Conservation (phyloP, 352 stramenopile genomes). For the Pythium vanterpoolii region DNA sequence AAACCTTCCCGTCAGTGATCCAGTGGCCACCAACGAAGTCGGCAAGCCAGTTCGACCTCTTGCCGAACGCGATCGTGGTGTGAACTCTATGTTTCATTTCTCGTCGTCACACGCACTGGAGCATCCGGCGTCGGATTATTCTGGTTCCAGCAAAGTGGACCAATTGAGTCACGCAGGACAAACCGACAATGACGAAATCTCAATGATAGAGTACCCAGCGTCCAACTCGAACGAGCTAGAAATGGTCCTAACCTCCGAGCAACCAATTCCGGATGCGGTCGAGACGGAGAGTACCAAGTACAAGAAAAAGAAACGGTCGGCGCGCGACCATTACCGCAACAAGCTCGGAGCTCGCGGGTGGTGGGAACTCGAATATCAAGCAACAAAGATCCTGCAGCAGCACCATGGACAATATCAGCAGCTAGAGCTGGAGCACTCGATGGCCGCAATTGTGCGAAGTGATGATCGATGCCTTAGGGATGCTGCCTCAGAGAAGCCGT, state of each 20-base stretch:
- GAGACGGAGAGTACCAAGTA: background rate
- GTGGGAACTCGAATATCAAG: slow-evolving; percentile 64
- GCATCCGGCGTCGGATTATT: background rate
- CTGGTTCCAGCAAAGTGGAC: background rate
- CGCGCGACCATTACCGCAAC: slow-evolving; percentile 26
- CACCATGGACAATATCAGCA: no score
- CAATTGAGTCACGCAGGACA: background rate
- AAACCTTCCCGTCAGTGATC: background rate
- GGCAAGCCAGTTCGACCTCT: background rate
- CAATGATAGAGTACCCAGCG: background rate
- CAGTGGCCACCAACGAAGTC: background rate
- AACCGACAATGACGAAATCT: background rate
- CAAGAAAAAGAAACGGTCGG: slow-evolving; percentile 19
- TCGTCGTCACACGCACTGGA: background rate
- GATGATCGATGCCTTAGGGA: background rate
- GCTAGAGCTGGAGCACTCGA: no score
- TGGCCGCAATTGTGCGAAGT: background rate
- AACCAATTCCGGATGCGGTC: background rate
- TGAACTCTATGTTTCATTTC: slow-evolving; percentile 11
- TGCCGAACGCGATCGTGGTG: background rate
- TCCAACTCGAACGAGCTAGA: no score
- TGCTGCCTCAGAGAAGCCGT: background rate
- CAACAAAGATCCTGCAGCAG: slow-evolving; percentile 22
- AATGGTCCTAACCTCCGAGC: no score
- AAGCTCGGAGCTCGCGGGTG: slow-evolving; percentile 61